Base-by-base conservation (phyloP, 1,284 basidiomycete species). In the Bondarzewia mesenterica region DNA sequence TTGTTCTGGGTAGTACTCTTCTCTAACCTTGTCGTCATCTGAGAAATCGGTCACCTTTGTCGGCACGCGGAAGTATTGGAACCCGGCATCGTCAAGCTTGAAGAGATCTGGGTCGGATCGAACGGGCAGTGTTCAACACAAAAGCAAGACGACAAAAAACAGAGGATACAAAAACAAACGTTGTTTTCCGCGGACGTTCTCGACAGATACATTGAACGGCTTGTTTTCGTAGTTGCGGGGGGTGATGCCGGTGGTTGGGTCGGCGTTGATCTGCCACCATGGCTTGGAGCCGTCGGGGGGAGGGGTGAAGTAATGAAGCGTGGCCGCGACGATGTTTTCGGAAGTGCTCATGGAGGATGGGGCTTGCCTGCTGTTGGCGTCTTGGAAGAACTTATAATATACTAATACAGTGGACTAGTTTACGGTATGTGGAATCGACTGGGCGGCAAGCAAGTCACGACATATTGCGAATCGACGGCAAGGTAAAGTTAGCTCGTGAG, bases 1-100 rank as follows among this genome's bases (percentile, higher is more conserved):
- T 52, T 74, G 76, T 63, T 85, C 81, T 0, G 73, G 70, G 54
- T 83, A 82, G 57, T 84, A 84, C 48, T 75, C 74, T 43, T 56
- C 58, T 53, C 70, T 57, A 46, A 83, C 70, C 25, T 69, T 73
- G 5, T 66, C 71, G 45, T 80, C 75, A 52, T 73, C 64, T 8
- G 55, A 52, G 57, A 77, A 78, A 0, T 64, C 52, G 2, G 57
- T 74, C 57, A 77, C 71, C 48, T 70, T 65, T 0, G 75, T 61
- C 1, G 71, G 60, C 21, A n/a, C n/a, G n/a, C 61, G 58, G 2
- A 63, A 67, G 51, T 70, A 74, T 56, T 78, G 74, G 62, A 82
- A 84, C 0, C 81, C 81, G 4, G 77, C 63, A 2, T 62, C 72
- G 51, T 83, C 80, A 20, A 82, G n/a, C n/a, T n/a, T n/a, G n/a